These are phyloP conservation scores for Trametes sp. DNA, from an alignment of 1,284 basidiomycete genomes.

Conservation along the genomic window DNA sequence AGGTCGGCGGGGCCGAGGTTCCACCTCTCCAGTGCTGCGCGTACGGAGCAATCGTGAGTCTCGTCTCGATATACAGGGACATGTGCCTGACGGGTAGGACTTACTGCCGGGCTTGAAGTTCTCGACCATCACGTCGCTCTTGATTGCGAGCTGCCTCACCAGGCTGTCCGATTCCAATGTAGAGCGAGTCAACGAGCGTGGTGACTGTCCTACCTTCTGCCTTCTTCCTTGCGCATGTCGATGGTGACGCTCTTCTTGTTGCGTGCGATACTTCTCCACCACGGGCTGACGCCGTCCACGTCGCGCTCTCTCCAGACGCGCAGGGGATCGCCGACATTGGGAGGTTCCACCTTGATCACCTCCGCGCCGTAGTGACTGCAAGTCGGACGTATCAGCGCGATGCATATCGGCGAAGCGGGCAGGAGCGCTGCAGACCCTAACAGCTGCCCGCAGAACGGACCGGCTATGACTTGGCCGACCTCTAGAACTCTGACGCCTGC, in stretches of 20 bases:
- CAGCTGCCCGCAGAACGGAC: conserved; percentile 75
- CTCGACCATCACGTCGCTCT: conserved; percentile 70
- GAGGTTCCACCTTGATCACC: conserved; percentile 74
- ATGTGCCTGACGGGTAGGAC: conserved; percentile 36
- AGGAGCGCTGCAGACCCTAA: no score
- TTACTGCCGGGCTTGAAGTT: conserved; percentile 79
- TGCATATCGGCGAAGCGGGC: no score
- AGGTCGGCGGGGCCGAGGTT: conserved; percentile 63
- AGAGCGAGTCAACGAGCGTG: background rate
- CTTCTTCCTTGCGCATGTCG: conserved; percentile 65
- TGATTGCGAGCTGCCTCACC: conserved; percentile 65
- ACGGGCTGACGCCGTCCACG: conserved; percentile 71
- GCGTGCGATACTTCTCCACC: conserved; percentile 73
- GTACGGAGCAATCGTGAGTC: background rate
- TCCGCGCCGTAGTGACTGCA: conserved; percentile 70
- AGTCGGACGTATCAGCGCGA: background rate
- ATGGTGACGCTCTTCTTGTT: conserved; percentile 79
- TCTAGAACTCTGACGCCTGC: conserved; percentile 71
- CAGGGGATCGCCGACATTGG: conserved; percentile 67
- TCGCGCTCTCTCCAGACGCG: conserved; percentile 76
- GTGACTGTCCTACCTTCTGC: conserved; percentile 57
- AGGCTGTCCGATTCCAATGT: conserved; percentile 48
- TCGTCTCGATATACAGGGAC: background rate
- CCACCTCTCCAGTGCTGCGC: conserved; percentile 72
- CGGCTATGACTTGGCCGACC: conserved; percentile 73